Evolutionary conservation across 108 stramenopile species (phyloP).

Genomic region (Skeletonema potamos): DNA sequence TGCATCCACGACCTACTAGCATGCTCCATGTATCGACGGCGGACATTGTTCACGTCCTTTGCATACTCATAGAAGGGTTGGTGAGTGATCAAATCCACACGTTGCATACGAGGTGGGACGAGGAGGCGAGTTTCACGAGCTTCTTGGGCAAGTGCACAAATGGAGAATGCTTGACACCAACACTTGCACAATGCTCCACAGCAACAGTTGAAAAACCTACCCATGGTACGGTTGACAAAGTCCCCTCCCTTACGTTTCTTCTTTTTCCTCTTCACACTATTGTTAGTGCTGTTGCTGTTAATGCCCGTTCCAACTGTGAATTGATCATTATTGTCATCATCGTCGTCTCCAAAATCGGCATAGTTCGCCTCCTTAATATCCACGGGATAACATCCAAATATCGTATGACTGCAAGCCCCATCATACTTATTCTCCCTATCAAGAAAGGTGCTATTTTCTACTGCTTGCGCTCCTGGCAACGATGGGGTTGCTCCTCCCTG

Average conservation of each 20-base stretch:
- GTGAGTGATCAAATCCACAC: constrained; percentile 82
- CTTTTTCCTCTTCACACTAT: constrained; percentile 35
- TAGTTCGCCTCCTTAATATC: constrained; percentile 55
- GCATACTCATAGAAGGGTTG: constrained; percentile 88
- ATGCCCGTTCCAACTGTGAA: constrained; percentile 9
- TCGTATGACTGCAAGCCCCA: constrained; percentile 84
- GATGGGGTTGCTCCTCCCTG: background rate
- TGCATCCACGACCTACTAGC: constrained; percentile 57
- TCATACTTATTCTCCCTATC: constrained; percentile 79
- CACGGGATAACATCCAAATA: constrained; percentile 86
- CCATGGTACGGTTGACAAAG: constrained; percentile 62
- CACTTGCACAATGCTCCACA: constrained; percentile 76
- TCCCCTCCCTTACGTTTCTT: constrained; percentile 64
- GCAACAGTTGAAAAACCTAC: constrained; percentile 58
- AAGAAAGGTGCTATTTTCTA: constrained; percentile 34
- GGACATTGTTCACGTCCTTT: constrained; percentile 72
- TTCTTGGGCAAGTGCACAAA: constrained; percentile 87
- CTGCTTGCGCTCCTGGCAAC: background rate
- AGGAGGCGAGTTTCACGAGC: constrained; percentile 79
- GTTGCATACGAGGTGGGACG: constrained; percentile 75
- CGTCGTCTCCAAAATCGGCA: constrained; percentile 65
- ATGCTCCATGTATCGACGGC: constrained; percentile 68
- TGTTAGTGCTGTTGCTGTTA: background rate
- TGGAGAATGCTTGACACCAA: constrained; percentile 81
- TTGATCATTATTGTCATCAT: constrained; percentile 13